These are phyloP conservation scores for Xylaria sp. DNA, from an alignment of 2,329 filamentous ascomycete species.

Conservation along the genomic window DNA sequence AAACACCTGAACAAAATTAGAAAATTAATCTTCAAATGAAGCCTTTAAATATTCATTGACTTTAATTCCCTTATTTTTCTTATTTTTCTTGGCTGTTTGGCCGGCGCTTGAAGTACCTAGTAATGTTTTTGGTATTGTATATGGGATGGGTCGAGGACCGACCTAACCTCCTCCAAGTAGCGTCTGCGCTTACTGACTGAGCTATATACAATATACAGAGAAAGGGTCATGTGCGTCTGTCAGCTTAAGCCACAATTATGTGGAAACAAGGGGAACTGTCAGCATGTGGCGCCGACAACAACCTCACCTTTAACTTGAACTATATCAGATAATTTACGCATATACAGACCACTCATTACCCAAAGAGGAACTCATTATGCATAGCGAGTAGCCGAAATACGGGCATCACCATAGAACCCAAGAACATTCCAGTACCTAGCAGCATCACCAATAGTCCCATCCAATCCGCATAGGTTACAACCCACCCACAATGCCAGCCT, in stretches of 20 bases:
- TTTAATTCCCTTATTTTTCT: too few relatives aligned
- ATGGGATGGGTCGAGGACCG: too few relatives aligned
- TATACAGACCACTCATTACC: neutral
- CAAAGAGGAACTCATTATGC: neutral
- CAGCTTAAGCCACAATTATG: constrained; percentile 4
- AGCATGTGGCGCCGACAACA: constrained; percentile 10
- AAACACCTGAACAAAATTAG: too few relatives aligned
- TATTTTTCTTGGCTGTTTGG: too few relatives aligned
- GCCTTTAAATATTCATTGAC: too few relatives aligned
- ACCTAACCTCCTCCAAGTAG: neutral
- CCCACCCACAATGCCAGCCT: neutral
- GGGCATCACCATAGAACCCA: neutral
- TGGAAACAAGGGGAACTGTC: neutral
- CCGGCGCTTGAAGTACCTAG: too few relatives aligned
- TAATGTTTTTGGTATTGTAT: too few relatives aligned
- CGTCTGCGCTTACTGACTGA: neutral
- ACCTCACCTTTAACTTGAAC: neutral
- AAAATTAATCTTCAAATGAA: too few relatives aligned
- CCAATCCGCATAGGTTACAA: neutral
- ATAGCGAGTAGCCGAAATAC: neutral
- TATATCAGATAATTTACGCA: neutral
- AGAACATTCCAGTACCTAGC: neutral
- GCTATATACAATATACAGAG: neutral
- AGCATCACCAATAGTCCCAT: too few relatives aligned
- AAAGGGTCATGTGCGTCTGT: neutral